phyloP scores from a whole-genome alignment of 2,329 filamentous ascomycete genomes.

The Volutella citrinella region DNA sequence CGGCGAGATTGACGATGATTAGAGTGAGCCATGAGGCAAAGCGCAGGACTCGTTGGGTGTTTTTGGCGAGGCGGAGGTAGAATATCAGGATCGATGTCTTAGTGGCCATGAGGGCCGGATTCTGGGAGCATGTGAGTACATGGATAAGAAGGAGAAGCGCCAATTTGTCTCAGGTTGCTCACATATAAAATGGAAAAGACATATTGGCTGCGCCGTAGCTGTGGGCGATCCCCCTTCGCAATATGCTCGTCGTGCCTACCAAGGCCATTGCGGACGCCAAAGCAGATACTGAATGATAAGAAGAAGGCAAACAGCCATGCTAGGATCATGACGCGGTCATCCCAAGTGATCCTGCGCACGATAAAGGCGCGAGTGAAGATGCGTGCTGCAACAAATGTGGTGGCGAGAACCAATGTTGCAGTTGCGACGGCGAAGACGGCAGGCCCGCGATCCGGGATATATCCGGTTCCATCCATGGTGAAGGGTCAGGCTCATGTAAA shows the following conservation, averaged over 20 bases:
- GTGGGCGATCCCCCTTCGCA: conserved; percentile 40
- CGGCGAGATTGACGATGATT: conserved; percentile 73
- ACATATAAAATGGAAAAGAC: conserved; percentile 63
- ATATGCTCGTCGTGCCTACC: conserved; percentile 67
- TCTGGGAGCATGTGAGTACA: conserved; percentile 48
- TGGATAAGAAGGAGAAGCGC: background rate
- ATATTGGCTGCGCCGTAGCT: conserved; percentile 60
- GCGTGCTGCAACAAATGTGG: conserved; percentile 71
- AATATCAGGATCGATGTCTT: conserved; percentile 93
- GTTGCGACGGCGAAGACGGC: conserved; percentile 69
- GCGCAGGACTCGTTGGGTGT: conserved; percentile 71
- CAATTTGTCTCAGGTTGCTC: conserved; percentile 22
- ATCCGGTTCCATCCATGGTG: conserved; percentile 21
- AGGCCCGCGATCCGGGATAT: conserved; percentile 50
- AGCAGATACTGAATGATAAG: conserved; percentile 63
- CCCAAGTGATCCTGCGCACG: conserved; percentile 67
- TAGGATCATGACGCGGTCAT: conserved; percentile 78
- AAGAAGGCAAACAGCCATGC: conserved; percentile 74
- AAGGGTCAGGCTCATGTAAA: conserved; percentile 13
- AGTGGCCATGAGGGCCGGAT: conserved; percentile 84
- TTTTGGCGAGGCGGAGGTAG: conserved; percentile 78
- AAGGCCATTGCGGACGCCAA: conserved; percentile 61
- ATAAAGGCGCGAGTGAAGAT: conserved; percentile 71
- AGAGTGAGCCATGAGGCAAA: conserved; percentile 80
- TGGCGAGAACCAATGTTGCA: conserved; percentile 65